phyloP scores from a whole-genome alignment of 768 basidiomycete species.

The Amyloporia xantha region DNA sequence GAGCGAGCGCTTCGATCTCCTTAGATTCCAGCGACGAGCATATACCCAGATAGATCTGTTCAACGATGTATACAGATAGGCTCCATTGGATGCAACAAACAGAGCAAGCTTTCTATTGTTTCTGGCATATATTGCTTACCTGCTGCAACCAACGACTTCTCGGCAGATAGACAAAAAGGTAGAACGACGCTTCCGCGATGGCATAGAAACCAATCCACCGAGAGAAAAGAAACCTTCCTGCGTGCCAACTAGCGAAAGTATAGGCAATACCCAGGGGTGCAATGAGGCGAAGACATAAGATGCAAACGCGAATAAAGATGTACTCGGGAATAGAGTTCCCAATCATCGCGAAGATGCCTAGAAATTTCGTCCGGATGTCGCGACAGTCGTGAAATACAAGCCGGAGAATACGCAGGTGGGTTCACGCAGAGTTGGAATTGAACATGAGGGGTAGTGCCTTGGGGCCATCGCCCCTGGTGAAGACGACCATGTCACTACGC shows the following conservation, averaged over 20 bases:
- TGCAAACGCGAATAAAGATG: constrained; percentile 42
- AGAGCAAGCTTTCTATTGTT: no score
- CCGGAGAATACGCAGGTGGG: no score
- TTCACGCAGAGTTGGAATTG: no score
- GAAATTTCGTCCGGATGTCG: background rate
- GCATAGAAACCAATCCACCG: constrained; percentile 30
- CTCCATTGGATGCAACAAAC: no score
- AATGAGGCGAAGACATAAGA: constrained; percentile 40
- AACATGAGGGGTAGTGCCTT: background rate
- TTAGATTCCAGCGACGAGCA: no score
- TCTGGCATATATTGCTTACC: no score
- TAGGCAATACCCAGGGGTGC: constrained; percentile 41
- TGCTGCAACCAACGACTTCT: constrained; percentile 40
- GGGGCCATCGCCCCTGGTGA: background rate
- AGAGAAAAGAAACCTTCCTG: constrained; percentile 21
- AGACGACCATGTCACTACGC: background rate
- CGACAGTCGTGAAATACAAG: background rate
- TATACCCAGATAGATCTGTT: no score
- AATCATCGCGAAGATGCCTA: constrained; percentile 20
- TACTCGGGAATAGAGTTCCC: constrained; percentile 38
- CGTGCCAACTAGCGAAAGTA: constrained; percentile 26
- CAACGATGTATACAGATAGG: no score
- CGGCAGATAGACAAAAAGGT: constrained; percentile 42
- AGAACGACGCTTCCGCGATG: constrained; percentile 42
- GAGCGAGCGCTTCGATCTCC: no score